Evolutionary conservation across 2,329 filamentous ascomycete species (phyloP).

Genomic region (Hypoxylon sp.): DNA sequence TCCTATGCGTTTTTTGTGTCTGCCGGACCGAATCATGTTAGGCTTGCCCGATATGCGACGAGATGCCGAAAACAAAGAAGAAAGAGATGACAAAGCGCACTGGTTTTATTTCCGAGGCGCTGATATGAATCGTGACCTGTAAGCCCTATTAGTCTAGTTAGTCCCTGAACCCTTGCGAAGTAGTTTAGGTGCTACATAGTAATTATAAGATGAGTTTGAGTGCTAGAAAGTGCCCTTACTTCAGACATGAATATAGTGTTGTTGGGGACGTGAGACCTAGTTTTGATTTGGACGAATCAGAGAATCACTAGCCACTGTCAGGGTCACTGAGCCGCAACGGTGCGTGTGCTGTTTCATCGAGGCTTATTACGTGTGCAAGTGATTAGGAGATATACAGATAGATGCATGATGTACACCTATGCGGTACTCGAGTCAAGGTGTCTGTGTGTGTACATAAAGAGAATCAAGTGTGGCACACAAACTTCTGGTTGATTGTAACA

Average conservation of each 20-base stretch:
- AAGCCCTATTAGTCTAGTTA: neutral
- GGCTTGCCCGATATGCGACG: conserved; percentile 6
- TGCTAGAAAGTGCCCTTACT: conserved; percentile 9
- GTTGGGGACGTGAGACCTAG: conserved; percentile 28
- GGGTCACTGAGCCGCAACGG: conserved; percentile 31
- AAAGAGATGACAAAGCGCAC: too few species aligned
- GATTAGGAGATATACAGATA: neutral
- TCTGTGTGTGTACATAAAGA: too few species aligned
- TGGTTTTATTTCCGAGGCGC: conserved; percentile 22
- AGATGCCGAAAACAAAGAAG: conserved; percentile 2
- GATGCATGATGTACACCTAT: neutral
- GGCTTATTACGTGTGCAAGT: conserved; percentile 22
- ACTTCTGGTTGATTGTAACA: too few species aligned
- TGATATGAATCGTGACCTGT: conserved; percentile 1
- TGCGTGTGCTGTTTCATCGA: conserved; percentile 29
- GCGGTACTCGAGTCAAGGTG: neutral
- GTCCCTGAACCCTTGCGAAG: conserved; percentile 10
- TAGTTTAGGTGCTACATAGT: too few species aligned
- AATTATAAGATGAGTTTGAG: too few species aligned
- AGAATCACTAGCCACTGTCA: conserved; percentile 16
- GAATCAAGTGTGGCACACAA: too few species aligned
- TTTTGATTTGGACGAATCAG: conserved; percentile 20
- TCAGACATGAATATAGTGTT: conserved; percentile 8
- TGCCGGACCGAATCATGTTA: conserved; percentile 27
- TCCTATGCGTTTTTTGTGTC: too few species aligned